phyloP scores from a whole-genome alignment of 176 grass and related monocot species.

The Hordeum marinum region DNA sequence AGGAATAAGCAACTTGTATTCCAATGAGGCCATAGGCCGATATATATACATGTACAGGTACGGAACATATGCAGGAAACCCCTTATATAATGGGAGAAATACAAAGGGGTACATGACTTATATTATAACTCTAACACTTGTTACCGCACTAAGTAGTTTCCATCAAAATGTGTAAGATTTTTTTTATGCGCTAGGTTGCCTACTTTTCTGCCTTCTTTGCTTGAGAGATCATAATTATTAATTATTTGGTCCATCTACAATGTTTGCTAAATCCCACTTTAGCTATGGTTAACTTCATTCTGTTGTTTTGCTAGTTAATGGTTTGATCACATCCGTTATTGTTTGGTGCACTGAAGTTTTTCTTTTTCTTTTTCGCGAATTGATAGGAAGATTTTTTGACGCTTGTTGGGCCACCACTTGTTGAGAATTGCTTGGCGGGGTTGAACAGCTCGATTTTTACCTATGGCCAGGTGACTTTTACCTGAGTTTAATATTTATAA shows the following conservation, averaged over 20 bases:
- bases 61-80: too few species aligned
- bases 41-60: too few species aligned
- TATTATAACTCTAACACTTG: too few species aligned
- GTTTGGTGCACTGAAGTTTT: neutral
- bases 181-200: neutral
- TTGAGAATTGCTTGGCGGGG: constrained; percentile 87
- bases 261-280: too few species aligned
- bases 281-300: neutral
- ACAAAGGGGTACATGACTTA: too few species aligned
- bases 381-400: constrained; percentile 73
- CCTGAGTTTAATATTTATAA: constrained; percentile 7
- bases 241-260: neutral
- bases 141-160: neutral
- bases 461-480: constrained; percentile 72
- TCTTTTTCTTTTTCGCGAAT: neutral
- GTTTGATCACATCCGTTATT: neutral
- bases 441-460: constrained; percentile 99
- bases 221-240: neutral
- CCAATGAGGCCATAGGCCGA: too few species aligned
- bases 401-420: constrained; percentile 77
- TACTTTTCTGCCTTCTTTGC: neutral
- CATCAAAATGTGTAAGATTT: neutral
- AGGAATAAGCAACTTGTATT: too few species aligned
- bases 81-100: too few species aligned
- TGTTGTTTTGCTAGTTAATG: neutral